Base-by-base conservation (phyloP, 225 moss, liverwort and hornwort species). In the Pseudisothecium myosuroides region DNA sequence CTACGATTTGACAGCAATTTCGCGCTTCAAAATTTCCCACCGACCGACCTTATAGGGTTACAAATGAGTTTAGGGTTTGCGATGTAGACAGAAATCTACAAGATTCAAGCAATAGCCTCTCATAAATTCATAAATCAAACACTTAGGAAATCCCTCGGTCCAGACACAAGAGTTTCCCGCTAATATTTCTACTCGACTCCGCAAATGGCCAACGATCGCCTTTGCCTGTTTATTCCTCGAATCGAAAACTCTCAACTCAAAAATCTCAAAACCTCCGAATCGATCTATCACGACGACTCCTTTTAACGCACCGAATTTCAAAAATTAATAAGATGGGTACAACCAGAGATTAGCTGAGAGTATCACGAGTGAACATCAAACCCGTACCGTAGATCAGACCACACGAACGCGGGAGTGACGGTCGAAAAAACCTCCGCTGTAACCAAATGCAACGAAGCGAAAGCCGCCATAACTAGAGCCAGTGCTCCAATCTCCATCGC, bases 331-430 rank as follows among this genome's bases (percentile, higher is more conserved):
- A 1, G 39, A 34, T 21, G 34, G 58, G 36, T 43, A 79, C 5
- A 56, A 63, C 27, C 27, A 85, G 61, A 76, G 66, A 66, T 41
- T 67, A 80, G 52, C 80, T 74, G 75, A 74, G 63, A 43, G 49
- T 20, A 76, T 47, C 76, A 59, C 19, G 67, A 24, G 39, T 80
- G 65, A 32, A 52, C 65, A 56, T 8, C 41, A 78, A 86, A 72
- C 78, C 50, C 83, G 34, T 86, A 93, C 93, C 90, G 88, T 83
- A 93, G 83, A 90, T 93, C 93, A 72, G 93, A 91, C 93, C 93
- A 93, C 21, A 90, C 83, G 80, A 93, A 93, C 54, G 93, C 90
- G 36, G 93, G 91, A 76, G 91, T 83, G 88, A 88, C 91, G 47
- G 86, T 80, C 62, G 90, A 80, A 18, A 52, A 43, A 15, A 11